Percentiles rank a stretch among this genome's conserved stretches.
Evolutionary conservation across 2,329 filamentous ascomycete species (phyloP).

Genomic region (Microdochium bolleyi): DNA sequence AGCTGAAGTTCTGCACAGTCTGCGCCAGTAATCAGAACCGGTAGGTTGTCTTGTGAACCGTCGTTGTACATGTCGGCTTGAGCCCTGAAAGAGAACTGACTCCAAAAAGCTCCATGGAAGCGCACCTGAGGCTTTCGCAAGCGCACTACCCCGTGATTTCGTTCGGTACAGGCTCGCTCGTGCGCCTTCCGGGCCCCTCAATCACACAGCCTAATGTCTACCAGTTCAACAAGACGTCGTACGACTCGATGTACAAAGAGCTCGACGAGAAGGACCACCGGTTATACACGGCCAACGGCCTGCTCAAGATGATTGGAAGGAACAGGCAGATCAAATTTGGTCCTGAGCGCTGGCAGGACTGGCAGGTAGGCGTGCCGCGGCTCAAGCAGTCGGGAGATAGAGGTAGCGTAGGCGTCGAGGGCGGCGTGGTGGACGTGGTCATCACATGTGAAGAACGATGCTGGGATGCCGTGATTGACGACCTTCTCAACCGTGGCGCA

Average conservation of each 20-base stretch:
- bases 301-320: conserved; percentile 90
- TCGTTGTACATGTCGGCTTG: background rate
- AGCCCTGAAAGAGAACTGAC: conserved; percentile 5
- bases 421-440: conserved; percentile 84
- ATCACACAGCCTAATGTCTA: conserved; percentile 96
- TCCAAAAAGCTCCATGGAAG: conserved; percentile 84
- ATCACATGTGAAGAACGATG: conserved; percentile 97
- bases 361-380: conserved; percentile 79
- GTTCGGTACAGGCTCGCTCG: conserved; percentile 91
- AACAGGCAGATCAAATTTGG: conserved; percentile 92
- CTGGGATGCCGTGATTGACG: conserved; percentile 96
- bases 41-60: conserved; percentile 33
- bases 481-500: conserved; percentile 77
- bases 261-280: conserved; percentile 77
- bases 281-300: conserved; percentile 84
- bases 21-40: conserved; percentile 98
- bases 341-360: conserved; percentile 96
- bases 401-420: conserved; percentile 75
- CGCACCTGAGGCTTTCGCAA: conserved; percentile 84
- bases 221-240: conserved; percentile 94
- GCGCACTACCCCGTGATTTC: conserved; percentile 93
- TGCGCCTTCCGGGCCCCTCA: conserved; percentile 83
- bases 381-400: conserved; percentile 68
- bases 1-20: conserved; percentile 96
- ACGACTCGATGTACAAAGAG: conserved; percentile 90